A percentile compares a stretch with the other conserved stretches of the same genome.
phyloP scores from a whole-genome alignment of 257 asterid species.

The Solanum sejunctum region DNA sequence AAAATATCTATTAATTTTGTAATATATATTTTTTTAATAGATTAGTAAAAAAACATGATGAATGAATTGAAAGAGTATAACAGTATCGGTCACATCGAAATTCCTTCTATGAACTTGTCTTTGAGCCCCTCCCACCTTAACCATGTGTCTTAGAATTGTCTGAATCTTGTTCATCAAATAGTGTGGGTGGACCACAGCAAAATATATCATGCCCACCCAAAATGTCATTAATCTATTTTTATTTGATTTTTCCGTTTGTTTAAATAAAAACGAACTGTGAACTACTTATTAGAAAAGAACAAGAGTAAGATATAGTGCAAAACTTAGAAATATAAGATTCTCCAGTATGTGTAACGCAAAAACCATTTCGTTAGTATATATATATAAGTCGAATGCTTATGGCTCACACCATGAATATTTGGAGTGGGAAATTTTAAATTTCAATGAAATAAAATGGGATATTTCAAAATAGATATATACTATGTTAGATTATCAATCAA shows the following conservation, averaged over 20 bases:
- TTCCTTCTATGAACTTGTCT: slow-evolving; percentile 5
- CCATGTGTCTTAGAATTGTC: slow-evolving; percentile 2
- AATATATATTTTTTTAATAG: no score
- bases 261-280: background rate
- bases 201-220: background rate
- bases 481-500: background rate
- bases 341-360: background rate
- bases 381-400: slow-evolving; percentile 12
- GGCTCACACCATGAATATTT: slow-evolving; percentile 29
- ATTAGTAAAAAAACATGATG: no score
- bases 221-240: background rate
- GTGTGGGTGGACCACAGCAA: slow-evolving; percentile 24
- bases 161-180: slow-evolving; percentile 42
- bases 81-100: slow-evolving; percentile 18
- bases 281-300: background rate
- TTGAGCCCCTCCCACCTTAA: background rate
- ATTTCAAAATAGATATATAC: background rate
- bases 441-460: background rate
- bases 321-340: background rate
- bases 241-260: background rate
- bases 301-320: background rate
- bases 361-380: background rate
- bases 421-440: no score
- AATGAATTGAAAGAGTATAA: background rate
- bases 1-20: no score